Evolutionary conservation across 129 eudicot species (phyloP), one percentile per base, ranked within the genome.

Genomic region (Lactuca sativa): DNA sequence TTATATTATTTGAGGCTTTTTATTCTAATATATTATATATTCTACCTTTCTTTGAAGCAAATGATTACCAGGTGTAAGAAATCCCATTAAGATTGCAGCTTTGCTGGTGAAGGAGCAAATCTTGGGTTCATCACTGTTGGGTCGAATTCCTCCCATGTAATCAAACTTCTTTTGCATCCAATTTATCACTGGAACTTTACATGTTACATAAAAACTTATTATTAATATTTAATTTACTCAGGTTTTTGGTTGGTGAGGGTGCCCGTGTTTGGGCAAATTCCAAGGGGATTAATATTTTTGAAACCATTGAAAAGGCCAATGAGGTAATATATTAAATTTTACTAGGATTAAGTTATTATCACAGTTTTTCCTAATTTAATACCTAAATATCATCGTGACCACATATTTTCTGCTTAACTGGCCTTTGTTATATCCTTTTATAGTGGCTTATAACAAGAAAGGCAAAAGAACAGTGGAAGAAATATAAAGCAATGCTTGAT

Each of bases 241-340:
- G 97, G 84, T 95, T 95, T 79, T 86, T 95, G 80, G 99, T 78
- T 69, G 99, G 99, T 37, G 91, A 85, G 62, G 97, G 99, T 68
- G 97, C 99, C 14, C 87, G 80, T 13, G 33, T 43, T 64, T 90
- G 99, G 97, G 97, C 97, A 6, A 78, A 80, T 21, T 82, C 97
- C 61, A 95, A 86, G 82, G 96, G 91, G 49, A 59, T 87, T 76
- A 37, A 49, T 71, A 25, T 73, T 9, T 56, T 25, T 3, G 76
- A 52, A 64, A 67, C 87, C 44, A 49, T 70, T 32, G 79, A 62
- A 80, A 91, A 90, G 55, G 79, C 81, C 61, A 73, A 87, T 6
- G 68, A 87, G 93, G 99, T 95, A 30, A 62, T 30, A 40, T 49
- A 37, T 64, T 33, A 36, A 21, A 60, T 10, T 40, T 62, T 6